Evolutionary conservation across 257 asterid species (phyloP).

Genomic region (Gynochthodes officinalis): DNA sequence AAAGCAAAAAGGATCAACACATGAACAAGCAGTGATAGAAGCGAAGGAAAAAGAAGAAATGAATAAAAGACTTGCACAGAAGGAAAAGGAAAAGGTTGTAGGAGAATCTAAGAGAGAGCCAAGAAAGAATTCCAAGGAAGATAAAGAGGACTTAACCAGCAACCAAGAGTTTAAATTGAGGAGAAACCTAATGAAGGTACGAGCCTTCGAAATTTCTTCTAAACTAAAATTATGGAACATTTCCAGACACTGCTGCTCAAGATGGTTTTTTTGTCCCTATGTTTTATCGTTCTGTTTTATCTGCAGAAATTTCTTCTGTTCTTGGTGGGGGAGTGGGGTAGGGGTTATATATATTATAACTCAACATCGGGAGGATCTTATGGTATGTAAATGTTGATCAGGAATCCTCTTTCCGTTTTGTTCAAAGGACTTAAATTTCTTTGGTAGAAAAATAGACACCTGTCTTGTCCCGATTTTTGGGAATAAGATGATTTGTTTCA

Average conservation of each 20-base stretch:
- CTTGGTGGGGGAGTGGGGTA: no score
- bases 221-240: neutral
- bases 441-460: no score
- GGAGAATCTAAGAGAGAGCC: conserved; percentile 36
- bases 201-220: neutral
- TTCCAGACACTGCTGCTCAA: neutral
- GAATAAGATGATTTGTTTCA: no score
- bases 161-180: conserved; percentile 61
- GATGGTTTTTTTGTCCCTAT: neutral
- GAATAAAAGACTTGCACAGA: conserved; percentile 44
- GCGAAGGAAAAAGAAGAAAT: conserved; percentile 53
- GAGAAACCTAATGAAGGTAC: conserved; percentile 79
- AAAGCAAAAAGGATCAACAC: conserved; percentile 48
- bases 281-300: no score
- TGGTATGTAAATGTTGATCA: no score
- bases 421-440: no score
- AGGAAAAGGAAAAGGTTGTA: conserved; percentile 40
- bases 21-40: conserved; percentile 43
- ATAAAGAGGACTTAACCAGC: conserved; percentile 51
- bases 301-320: no score
- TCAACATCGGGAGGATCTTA: no score
- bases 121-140: conserved; percentile 59
- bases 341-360: no score
- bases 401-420: no score
- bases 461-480: no score